Base-by-base conservation (phyloP, 208 protist species). In the Wallacemonas sp. region DNA sequence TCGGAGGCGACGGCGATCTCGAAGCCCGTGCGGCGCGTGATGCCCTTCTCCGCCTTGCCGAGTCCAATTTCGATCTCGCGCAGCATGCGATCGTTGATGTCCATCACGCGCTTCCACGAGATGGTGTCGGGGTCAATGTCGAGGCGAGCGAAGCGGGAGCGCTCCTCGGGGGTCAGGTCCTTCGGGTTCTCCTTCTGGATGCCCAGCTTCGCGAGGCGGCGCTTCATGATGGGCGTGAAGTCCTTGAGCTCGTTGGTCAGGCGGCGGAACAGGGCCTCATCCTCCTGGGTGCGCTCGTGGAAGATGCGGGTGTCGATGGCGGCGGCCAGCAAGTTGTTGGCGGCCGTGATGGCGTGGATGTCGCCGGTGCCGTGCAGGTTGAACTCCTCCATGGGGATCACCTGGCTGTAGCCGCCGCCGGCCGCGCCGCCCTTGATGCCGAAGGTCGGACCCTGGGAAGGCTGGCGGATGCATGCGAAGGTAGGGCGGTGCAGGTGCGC, bases 291-390 rank as follows among this genome's bases (percentile, higher is more conserved):
- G 7, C 25, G 57, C 76, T 99, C 97, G 74, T 99, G 98, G 64
- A 99, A 98, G 39, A 98, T 95, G 65, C 98, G 87, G 1, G 98
- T 90, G 74, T 99, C 98, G 46, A 99, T 97, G 28, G 97, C 98
- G 8, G 98, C 98, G 3, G 98, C 98, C 23, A 97, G 82, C 39
- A 98, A 77, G 63, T 99, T 99, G 80, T 99, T 98, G 5, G 98
- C 98, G 2, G 98, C 98, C 11, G 95, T 96, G 73, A 99, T 99
- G 36, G 98, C 98, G 79, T 99, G 98, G 65, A 99, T 99, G 79
- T 99, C 98, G 16, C 98, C 97, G 3, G 98, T 99, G 42, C 98
- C 86, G 77, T 99, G 98, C 18, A 99, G 81, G 82, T 99, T 99
- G 76, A 99, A 99, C 61, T 99, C 98, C 68, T 98, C 95, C 96